Conservation (phyloP, 2,329 filamentous ascomycete genomes). For the Albophoma yamanashiensis region DNA sequence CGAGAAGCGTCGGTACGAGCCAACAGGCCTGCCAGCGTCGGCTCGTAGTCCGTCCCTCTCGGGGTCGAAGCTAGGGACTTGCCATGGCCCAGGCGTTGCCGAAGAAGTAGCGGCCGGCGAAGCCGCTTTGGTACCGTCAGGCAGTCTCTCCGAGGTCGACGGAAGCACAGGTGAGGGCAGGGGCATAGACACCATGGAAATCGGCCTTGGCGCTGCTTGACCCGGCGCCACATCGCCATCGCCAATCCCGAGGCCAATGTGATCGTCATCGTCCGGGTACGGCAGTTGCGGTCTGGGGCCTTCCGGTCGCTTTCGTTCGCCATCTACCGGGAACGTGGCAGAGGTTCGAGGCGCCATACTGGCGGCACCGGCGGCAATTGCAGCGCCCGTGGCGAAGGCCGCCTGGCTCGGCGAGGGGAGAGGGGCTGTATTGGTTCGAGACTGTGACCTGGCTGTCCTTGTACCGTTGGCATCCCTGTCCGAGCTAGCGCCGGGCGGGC, state of each 20-base stretch:
- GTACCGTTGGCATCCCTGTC: slow-evolving; percentile 11
- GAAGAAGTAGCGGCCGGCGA: slow-evolving; percentile 2
- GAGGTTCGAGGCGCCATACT: slow-evolving; percentile 12
- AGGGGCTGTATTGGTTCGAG: slow-evolving; percentile 22
- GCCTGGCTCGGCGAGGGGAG: slow-evolving; percentile 18
- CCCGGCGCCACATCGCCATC: background rate
- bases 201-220: background rate
- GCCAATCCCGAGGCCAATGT: slow-evolving; percentile 12
- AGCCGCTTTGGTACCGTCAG: background rate
- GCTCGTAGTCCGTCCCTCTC: slow-evolving; percentile 18
- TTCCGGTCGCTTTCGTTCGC: slow-evolving; percentile 9
- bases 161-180: background rate
- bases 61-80: slow-evolving; percentile 34
- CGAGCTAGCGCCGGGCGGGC: slow-evolving; percentile 8
- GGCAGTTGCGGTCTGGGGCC: slow-evolving; percentile 17
- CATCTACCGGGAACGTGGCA: slow-evolving; percentile 19
- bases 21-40: slow-evolving; percentile 31
- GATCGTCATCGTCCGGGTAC: slow-evolving; percentile 27
- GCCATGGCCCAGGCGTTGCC: slow-evolving; percentile 26
- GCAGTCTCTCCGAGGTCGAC: background rate
- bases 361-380: slow-evolving; percentile 2
- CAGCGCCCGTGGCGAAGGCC: slow-evolving; percentile 3
- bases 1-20: slow-evolving; percentile 42
- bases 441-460: slow-evolving; percentile 18
- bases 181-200: slow-evolving; percentile 13